A percentile compares a stretch with the other conserved stretches of the same genome.
These are phyloP conservation scores for Trichosporon faecale DNA, from an alignment of 1,284 basidiomycete genomes.

Conservation along the genomic window DNA sequence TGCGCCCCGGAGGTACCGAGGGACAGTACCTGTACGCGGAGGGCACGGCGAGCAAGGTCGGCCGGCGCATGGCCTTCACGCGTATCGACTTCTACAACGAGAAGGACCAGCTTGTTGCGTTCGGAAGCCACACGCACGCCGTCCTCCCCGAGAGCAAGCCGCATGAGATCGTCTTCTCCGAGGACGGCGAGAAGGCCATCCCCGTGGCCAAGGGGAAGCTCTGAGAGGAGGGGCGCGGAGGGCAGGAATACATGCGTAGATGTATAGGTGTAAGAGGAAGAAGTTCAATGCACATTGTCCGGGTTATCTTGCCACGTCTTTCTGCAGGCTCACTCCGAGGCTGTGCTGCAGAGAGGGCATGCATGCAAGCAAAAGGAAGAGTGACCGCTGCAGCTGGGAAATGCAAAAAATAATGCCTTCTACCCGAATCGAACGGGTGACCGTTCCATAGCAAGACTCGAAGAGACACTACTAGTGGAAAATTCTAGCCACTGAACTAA, in stretches of 20 bases:
- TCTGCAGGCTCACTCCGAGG: too few species aligned
- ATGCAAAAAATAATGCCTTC: neutral
- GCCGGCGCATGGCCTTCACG: slow-evolving; percentile 19
- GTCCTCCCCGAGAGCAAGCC: neutral
- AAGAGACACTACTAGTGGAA: slow-evolving; percentile 8
- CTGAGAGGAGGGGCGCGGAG: neutral
- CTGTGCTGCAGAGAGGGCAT: too few species aligned
- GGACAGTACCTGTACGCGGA: slow-evolving; percentile 18
- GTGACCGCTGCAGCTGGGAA: too few species aligned
- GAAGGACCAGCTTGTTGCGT: slow-evolving; percentile 15
- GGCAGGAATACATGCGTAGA: neutral
- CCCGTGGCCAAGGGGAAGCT: slow-evolving; percentile 16
- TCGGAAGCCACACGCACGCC: slow-evolving; percentile 22
- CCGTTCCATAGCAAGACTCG: slow-evolving; percentile 8
- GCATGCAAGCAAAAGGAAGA: neutral
- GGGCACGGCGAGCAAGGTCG: slow-evolving; percentile 15
- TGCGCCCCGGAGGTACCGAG: slow-evolving; percentile 14
- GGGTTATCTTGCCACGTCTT: neutral
- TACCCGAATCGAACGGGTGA: slow-evolving; percentile 11
- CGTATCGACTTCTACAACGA: slow-evolving; percentile 18
- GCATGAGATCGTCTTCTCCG: slow-evolving; percentile 12
- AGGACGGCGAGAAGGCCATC: slow-evolving; percentile 13
- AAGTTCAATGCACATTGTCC: neutral
- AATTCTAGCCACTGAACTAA: slow-evolving; percentile 11
- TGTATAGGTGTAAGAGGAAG: neutral